Conservation (phyloP, 768 basidiomycete species). For the Tubosaeta brunneosetosa region DNA sequence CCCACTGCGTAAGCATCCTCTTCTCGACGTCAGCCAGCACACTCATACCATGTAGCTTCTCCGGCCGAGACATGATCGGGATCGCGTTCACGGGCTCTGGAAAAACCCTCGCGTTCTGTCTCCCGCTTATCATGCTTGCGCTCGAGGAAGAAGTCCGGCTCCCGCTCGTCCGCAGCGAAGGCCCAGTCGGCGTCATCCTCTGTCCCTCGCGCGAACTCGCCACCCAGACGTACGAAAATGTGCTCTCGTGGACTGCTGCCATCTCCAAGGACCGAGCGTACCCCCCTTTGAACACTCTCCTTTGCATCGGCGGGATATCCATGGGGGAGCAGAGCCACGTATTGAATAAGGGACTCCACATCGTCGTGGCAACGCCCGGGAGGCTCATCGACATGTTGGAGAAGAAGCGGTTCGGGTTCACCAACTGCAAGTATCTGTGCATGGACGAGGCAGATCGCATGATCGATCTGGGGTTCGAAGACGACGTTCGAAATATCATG, state of each 20-base stretch:
- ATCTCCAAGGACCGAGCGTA: conserved; percentile 77
- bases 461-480: conserved; percentile 99
- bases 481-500: conserved; percentile 98
- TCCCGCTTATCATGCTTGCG: conserved; percentile 96
- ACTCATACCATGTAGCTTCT: conserved; percentile 52
- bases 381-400: conserved; percentile 97
- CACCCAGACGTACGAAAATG: conserved; percentile 94
- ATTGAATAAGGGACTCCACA: conserved; percentile 85
- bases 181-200: conserved; percentile 92
- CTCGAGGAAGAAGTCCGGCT: conserved; percentile 90
- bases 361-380: conserved; percentile 96
- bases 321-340: conserved; percentile 97
- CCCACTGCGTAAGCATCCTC: conserved; percentile 74
- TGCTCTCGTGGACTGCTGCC: conserved; percentile 79
- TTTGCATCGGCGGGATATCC: conserved; percentile 97
- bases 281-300: conserved; percentile 79
- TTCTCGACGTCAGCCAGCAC: not conserved
- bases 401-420: conserved; percentile 89
- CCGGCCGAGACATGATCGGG: conserved; percentile 96
- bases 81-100: conserved; percentile 99
- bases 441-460: conserved; percentile 99
- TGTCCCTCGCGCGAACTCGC: conserved; percentile 98
- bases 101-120: conserved; percentile 96
- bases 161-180: conserved; percentile 89
- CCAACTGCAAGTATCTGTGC: conserved; percentile 92